Evolutionary conservation across 306 rosid species (phyloP), one percentile per base, ranked within the genome.

Genomic region (Quercus gilva): DNA sequence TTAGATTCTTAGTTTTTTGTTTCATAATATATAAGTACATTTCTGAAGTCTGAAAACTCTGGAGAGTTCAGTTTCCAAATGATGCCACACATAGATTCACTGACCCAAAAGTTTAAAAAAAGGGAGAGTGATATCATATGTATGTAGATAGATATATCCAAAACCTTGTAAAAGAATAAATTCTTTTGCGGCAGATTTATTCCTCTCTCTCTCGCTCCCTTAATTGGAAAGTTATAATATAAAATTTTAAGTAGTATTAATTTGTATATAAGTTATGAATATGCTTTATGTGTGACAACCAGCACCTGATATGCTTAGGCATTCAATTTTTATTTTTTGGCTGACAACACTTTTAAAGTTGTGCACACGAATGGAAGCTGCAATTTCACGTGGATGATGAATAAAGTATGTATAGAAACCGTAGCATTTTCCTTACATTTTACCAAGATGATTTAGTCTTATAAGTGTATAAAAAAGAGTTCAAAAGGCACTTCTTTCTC

Each of bases 21-120:
- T 14, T 23, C 51, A 11, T 49, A 49, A 49, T 49, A 49, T 49
- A 49, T 19, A 68, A 68, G 72, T 68, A 68, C 53, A 68, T 19
- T 11, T 11, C 31, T 28, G 15, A 26, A 63, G 35, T 63, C 69
- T 63, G 72, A 71, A 49, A 76, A 20, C 58, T 74, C 70, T 79
- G 37, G 49, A 3, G 72, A 15, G 65, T 35, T 83, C 76, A 74
- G 76, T 63, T 26, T 60, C 31, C 12, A 51, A 74, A 75, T 74
- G 80, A 58, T 69, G 73, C 51, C 55, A 72, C 55, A 72, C 77
- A 72, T 33, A 70, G 78, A 81, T 70, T 73, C 83, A 74, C 52
- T 61, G 69, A 15, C 82, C 55, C 41, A 58, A 20, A 49, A 25
- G 23, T 15, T 41, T 8, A 8, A 25, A 33, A 52, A 35, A 9